Base-by-base conservation (phyloP, 78 protist species). In the Dictyostelium capitatum region DNA sequence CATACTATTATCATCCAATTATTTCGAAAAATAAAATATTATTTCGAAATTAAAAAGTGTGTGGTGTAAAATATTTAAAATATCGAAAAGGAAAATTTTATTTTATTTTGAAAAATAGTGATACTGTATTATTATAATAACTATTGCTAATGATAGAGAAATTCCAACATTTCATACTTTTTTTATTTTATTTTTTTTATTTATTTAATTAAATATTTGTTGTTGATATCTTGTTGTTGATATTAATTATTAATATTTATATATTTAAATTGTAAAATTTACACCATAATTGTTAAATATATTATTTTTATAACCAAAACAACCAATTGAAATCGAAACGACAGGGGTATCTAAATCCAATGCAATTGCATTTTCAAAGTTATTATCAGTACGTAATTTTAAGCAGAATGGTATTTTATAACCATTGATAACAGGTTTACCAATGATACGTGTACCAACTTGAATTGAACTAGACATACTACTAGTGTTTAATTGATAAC, bases 401-500 rank as follows among this genome's bases (percentile, higher is more conserved):
- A 79, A 70, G 23, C 72, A 79, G 47, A 56, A 0, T 28, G 83
- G 83, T 4, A 56, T 32, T n/a, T 6, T 10, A 28, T 28, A 23
- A 9, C n/a, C 20, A 15, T 28, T 2, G 23, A 79, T 37, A 1
- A 23, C 6, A 6, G 79, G 79, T 43, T 37, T 20, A n/a, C 32
- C 14, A 25, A 11, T 51, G 56, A 83, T 54, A 17, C 32, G 37
- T 8, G 84, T 25, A n/a, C 93, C 93, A n/a, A 87, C 3, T 32
- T 87, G 69, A 7, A 59, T 15, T n/a, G 2, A n/a, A 12, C 82
- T 72, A 17, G 28, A 9, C 46, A 87, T 64, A 32, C 28, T 77
- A 72, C 56, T 87, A 12, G 93, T 87, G 64, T 87, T 87, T 47
- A 87, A n/a, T 32, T 69, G 57, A 84, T 20, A 87, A 65, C 93